Conservation (phyloP, 2,329 filamentous ascomycete species). For the Aspergillus viridinutans region DNA sequence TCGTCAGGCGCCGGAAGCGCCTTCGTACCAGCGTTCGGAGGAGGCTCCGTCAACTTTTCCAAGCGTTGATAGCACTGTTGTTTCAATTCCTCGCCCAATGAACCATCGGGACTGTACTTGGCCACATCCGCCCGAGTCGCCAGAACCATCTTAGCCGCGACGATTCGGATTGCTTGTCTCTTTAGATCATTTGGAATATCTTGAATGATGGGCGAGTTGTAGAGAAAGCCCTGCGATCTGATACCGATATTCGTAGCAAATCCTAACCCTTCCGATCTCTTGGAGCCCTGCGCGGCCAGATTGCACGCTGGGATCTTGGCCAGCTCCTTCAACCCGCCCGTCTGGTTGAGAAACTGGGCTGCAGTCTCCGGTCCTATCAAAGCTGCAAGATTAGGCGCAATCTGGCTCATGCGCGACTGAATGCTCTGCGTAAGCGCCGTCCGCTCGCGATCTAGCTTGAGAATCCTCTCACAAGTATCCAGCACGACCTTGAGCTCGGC, state of each 20-base stretch:
- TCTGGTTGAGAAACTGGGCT: constrained; percentile 92
- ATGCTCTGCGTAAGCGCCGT: constrained; percentile 86
- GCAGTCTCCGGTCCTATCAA: constrained; percentile 90
- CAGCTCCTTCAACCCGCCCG: constrained; percentile 80
- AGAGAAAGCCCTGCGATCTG: constrained; percentile 88
- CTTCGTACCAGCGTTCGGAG: constrained; percentile 80
- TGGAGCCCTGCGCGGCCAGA: constrained; percentile 82
- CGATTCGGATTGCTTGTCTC: constrained; percentile 90
- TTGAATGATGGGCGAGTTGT: constrained; percentile 83
- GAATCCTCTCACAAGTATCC: constrained; percentile 78
- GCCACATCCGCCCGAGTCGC: constrained; percentile 86
- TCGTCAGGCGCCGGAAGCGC: constrained; percentile 91
- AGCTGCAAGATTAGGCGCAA: constrained; percentile 87
- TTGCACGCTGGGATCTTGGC: constrained; percentile 94
- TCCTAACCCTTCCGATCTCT: constrained; percentile 74
- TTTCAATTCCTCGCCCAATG: constrained; percentile 75
- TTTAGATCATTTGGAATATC: constrained; percentile 82
- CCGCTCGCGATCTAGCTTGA: constrained; percentile 85
- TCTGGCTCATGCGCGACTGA: constrained; percentile 92
- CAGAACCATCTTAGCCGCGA: constrained; percentile 89
- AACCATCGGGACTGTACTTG: constrained; percentile 75
- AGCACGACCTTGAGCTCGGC: constrained; percentile 70
- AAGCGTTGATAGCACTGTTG: constrained; percentile 78
- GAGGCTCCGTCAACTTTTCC: constrained; percentile 87
- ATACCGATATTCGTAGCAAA: constrained; percentile 90